Percentiles rank a stretch among this genome's conserved stretches.
These are phyloP conservation scores for Saturnispora kantuleensis DNA, from an alignment of 805 yeast species.

Conservation along the genomic window DNA sequence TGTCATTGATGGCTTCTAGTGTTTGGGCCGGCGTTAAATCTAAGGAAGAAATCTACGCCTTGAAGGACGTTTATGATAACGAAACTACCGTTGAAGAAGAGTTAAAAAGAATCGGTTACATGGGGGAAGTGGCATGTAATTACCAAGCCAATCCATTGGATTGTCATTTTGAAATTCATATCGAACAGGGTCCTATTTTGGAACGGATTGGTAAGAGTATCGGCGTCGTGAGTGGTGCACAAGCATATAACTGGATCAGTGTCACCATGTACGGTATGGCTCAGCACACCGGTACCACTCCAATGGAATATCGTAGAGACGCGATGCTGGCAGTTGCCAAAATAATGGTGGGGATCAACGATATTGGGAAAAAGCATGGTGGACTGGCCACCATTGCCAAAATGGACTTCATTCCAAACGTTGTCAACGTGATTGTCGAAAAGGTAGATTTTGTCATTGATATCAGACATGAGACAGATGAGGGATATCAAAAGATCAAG, in stretches of 20 bases:
- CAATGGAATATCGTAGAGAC: conserved; percentile 50
- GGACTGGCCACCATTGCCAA: conserved; percentile 56
- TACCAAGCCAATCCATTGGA: conserved; percentile 44
- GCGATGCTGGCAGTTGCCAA: conserved; percentile 49
- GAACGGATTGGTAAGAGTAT: conserved; percentile 46
- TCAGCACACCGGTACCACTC: conserved; percentile 69
- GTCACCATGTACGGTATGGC: conserved; percentile 52
- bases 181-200: conserved; percentile 68
- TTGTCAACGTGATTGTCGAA: conserved; percentile 60
- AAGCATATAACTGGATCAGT: conserved; percentile 55
- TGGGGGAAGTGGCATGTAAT: conserved; percentile 41
- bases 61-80: conserved; percentile 46
- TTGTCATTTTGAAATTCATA: conserved; percentile 67
- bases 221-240: conserved; percentile 60
- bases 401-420: conserved; percentile 46
- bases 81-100: conserved; percentile 43
- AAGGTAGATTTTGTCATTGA: conserved; percentile 52
- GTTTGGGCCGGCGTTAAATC: conserved; percentile 52
- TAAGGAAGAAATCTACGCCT: conserved; percentile 39
- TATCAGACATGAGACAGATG: conserved; percentile 45
- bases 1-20: conserved; percentile 54
- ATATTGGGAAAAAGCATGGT: conserved; percentile 39
- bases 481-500: conserved; percentile 28
- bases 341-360: conserved; percentile 47
- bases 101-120: conserved; percentile 51